Percentiles rank a stretch among this genome's conserved stretches.
phyloP scores from a whole-genome alignment of 148 eudicot species.

The Chenopodium berlandieri region DNA sequence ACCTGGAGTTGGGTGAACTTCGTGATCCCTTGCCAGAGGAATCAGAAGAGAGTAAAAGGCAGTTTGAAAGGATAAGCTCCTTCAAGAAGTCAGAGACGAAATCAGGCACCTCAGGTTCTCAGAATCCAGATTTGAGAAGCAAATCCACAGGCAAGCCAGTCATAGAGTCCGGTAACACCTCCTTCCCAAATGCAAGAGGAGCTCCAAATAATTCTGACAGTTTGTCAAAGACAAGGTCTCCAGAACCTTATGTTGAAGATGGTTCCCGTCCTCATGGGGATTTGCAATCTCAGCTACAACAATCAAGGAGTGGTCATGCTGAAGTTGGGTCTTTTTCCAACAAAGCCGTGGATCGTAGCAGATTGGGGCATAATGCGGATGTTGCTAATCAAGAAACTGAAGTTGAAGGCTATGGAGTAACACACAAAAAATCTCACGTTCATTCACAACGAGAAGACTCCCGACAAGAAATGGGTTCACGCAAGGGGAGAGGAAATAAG shows the following conservation, averaged over 20 bases:
- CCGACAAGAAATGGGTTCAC: slow-evolving; percentile 42
- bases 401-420: slow-evolving; percentile 54
- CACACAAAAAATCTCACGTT: slow-evolving; percentile 36
- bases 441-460: slow-evolving; percentile 40
- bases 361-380: slow-evolving; percentile 42
- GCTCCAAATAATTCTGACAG: slow-evolving; percentile 33
- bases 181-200: slow-evolving; percentile 38
- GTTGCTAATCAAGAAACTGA: slow-evolving; percentile 38
- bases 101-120: slow-evolving; percentile 43
- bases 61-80: slow-evolving; percentile 60
- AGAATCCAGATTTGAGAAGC: slow-evolving; percentile 46
- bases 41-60: slow-evolving; percentile 37
- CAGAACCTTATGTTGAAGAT: slow-evolving; percentile 48
- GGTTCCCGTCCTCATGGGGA: slow-evolving; percentile 30
- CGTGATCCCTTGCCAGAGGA: slow-evolving; percentile 70
- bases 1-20: slow-evolving; percentile 90
- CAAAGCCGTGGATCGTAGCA: slow-evolving; percentile 40
- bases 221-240: slow-evolving; percentile 38
- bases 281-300: slow-evolving; percentile 38
- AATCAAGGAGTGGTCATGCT: slow-evolving; percentile 32
- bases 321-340: slow-evolving; percentile 36
- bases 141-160: slow-evolving; percentile 44
- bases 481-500: slow-evolving; percentile 50
- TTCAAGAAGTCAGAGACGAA: slow-evolving; percentile 57
- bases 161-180: slow-evolving; percentile 36